Base-by-base conservation (phyloP, 2,329 filamentous ascomycete genomes). In the Pseudogymnoascus sp. region DNA sequence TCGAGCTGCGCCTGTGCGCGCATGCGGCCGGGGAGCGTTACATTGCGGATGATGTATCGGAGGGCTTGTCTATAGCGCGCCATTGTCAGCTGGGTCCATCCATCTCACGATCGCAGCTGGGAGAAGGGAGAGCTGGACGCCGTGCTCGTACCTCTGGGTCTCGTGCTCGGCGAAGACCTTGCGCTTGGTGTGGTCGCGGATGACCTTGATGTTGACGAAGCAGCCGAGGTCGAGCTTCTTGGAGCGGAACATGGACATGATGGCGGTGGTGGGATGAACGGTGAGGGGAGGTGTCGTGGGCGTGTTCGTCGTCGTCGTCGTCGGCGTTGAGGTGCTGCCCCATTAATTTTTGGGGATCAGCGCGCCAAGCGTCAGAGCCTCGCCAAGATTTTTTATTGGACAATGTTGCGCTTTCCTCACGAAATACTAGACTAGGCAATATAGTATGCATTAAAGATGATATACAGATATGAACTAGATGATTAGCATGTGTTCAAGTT, bases 171-270 rank as follows among this genome's bases (percentile, higher is more conserved):
- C 89, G 72, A 93, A 97, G 64, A 92, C 90, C 79, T 96, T 93
- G 72, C 95, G 89, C 85, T 97, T 99, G 63, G 92, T 93, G 79
- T 97, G 91, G 77, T 99, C 95, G 71, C 95, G 91, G 74, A 99
- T 89, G 69, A 90, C 84, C 69, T 88, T 88, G 75, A 88, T 85
- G 74, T 97, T 97, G 78, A 96, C 77, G 74, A 90, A 96, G 75
- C 91, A 91, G 75, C 89, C 88, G 69, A 97, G 79, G 71, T 97
- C 92, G 70, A 97, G 87, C 81, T 88, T 93, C 78, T 96, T 96
- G 33, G 92, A 83, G 71, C 92, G 83, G 78, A 96, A 97, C 80
- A 93, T 90, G 59, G 90, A 88, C 88, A 91, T 91, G 67, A 68
- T 84, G 80, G 75, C 68, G 69, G 61, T 62, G 26, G 35, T 38